phyloP scores from a whole-genome alignment of 176 grass and related monocot species.

The Neostapfia colusana region DNA sequence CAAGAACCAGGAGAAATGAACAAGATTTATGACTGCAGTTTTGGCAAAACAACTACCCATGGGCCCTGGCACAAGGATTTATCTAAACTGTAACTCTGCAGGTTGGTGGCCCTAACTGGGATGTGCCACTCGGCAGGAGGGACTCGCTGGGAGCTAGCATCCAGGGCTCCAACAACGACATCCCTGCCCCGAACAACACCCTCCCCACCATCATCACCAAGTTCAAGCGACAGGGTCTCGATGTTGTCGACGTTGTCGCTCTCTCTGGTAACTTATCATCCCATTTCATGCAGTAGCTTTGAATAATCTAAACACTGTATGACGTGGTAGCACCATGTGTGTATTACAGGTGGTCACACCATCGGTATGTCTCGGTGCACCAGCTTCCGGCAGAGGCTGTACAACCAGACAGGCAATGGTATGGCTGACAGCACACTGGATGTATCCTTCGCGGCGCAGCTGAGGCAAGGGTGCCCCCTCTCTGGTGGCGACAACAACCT shows the following conservation, averaged over 20 bases:
- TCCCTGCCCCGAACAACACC: neutral
- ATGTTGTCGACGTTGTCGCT: neutral
- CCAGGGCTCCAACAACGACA: neutral
- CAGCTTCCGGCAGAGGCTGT: constrained; percentile 85
- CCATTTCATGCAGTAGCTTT: neutral
- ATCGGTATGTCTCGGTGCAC: constrained; percentile 58
- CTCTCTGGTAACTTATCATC: neutral
- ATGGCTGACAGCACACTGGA: constrained; percentile 19
- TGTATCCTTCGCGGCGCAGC: constrained; percentile 9
- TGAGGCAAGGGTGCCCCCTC: constrained; percentile 66
- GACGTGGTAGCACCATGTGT: neutral
- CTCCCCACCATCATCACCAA: neutral
- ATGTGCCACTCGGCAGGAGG: neutral
- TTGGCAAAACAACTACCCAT: constrained; percentile 10
- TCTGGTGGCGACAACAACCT: constrained; percentile 84
- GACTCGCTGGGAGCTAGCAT: neutral
- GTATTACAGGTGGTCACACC: neutral
- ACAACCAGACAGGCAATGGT: constrained; percentile 75
- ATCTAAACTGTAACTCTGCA: constrained; percentile 24
- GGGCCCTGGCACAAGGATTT: neutral
- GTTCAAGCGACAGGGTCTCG: neutral
- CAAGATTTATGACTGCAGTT: neutral
- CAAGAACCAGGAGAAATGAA: neutral
- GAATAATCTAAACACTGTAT: neutral
- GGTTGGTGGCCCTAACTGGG: neutral